phyloP scores from a whole-genome alignment of 306 rosid genomes.

The Quercus glauca region DNA sequence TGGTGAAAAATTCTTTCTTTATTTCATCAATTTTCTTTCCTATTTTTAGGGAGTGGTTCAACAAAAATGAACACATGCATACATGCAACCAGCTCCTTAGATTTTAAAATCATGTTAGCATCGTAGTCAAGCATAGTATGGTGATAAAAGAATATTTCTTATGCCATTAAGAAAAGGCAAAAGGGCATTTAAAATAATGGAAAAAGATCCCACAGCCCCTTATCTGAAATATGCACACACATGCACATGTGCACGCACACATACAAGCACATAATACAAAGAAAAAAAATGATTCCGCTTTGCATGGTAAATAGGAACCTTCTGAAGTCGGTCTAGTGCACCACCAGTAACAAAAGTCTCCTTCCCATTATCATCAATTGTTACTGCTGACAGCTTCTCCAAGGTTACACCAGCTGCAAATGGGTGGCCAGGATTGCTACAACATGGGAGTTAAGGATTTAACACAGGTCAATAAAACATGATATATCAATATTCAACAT shows the following conservation, averaged over 20 bases:
- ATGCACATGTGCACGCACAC: background rate
- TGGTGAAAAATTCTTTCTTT: background rate
- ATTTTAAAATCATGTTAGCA: background rate
- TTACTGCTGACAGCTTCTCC: conserved; percentile 87
- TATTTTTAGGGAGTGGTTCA: background rate
- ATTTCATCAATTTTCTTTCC: background rate
- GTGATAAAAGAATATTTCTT: conserved; percentile 8
- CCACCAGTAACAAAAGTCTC: conserved; percentile 91
- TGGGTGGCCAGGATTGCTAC: conserved; percentile 93
- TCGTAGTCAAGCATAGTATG: background rate
- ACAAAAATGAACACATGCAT: background rate
- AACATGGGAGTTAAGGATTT: conserved; percentile 34
- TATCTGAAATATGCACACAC: background rate
- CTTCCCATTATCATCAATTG: conserved; percentile 81
- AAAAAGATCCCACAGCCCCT: background rate
- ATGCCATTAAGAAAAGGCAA: background rate
- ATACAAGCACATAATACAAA: background rate
- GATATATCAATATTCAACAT: background rate
- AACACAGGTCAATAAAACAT: conserved; percentile 8
- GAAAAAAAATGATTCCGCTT: too few relatives aligned
- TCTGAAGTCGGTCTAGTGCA: conserved; percentile 72
- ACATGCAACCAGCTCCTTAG: background rate
- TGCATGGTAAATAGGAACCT: conserved; percentile 42
- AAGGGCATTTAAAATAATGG: conserved; percentile 12
- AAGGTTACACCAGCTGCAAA: conserved; percentile 90